Evolutionary conservation across 352 stramenopile genomes (phyloP).

Genomic region (Phytophthora pseudosyringae): DNA sequence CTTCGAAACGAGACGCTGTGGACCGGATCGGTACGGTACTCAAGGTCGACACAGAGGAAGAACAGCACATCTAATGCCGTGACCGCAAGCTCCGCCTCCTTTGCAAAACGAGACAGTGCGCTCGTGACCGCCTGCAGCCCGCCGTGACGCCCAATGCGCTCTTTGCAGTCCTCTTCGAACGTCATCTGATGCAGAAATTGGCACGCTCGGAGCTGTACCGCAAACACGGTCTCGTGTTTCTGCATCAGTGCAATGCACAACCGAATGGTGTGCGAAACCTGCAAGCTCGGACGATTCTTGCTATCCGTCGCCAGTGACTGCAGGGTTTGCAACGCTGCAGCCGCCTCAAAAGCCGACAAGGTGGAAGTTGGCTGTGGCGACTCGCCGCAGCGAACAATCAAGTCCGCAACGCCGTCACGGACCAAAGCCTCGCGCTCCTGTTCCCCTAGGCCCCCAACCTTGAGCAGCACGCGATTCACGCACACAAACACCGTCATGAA

Average conservation of each 20-base stretch:
- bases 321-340: conserved; percentile 50
- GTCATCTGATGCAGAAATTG: conserved; percentile 77
- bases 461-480: conserved; percentile 51
- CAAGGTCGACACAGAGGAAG: conserved; percentile 58
- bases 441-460: conserved; percentile 51
- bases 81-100: conserved; percentile 46
- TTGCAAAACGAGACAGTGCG: conserved; percentile 42
- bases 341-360: conserved; percentile 25
- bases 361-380: conserved; percentile 6
- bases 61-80: conserved; percentile 62
- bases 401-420: conserved; percentile 39
- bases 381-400: conserved; percentile 42
- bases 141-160: conserved; percentile 39
- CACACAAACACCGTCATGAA: conserved; percentile 45
- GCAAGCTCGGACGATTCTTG: conserved; percentile 42
- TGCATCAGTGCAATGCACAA: conserved; percentile 48
- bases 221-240: conserved; percentile 27
- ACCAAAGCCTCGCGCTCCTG: conserved; percentile 57
- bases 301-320: conserved; percentile 55
- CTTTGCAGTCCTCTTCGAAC: conserved; percentile 63
- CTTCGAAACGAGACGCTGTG: conserved; percentile 1
- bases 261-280: conserved; percentile 36
- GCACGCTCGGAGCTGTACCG: conserved; percentile 57
- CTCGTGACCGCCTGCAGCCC: conserved; percentile 44
- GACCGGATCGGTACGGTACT: conserved; percentile 23